Evolutionary conservation across 768 basidiomycete genomes (phyloP), one percentile per base, ranked within the genome.

Genomic region (Tylopilus sp.): DNA sequence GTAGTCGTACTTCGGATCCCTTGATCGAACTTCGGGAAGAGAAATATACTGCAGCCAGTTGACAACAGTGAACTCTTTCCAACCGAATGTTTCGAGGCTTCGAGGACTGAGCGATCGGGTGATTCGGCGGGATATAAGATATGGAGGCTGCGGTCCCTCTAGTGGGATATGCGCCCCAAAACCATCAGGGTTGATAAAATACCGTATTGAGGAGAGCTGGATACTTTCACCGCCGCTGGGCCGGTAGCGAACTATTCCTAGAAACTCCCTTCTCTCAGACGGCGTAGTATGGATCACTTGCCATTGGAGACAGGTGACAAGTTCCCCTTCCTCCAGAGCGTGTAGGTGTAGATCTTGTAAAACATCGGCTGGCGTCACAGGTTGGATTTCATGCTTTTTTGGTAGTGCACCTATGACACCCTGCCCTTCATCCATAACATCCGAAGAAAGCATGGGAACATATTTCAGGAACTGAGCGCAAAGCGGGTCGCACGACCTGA

Each of bases 301-400:
- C 95, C 97, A 98, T 51, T 81, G 81, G 55, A 98, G 71, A 67
- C 89, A 93, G 3, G 82, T 83, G n/a, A 86, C 65, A 70, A 88
- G 85, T 62, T 98, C 91, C 6, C 73, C 70, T 62, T 89, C 80
- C 4, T 67, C 64, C 22, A 99, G 75, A 4, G 93, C 86, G 15
- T 88, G 75, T 6, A 76, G 68, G 12, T 79, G 78, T 15, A 99
- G 75, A 63, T 95, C 90, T 35, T 75, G 71, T 38, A 98, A 71
- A 15, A 98, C 87, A 66, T 98, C 97, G 18, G 3, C 1, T 1
- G 15, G 13, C 1, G 18, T 28, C 21, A 47, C 15, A 3, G 25
- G 73, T 35, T 35, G 33, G 6, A 35, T 35, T 12, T 13, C 17
- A 17, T 35, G 33, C 33, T 35, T 35, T 1, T 15, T 6, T 17